Conservation (phyloP, 1,139 yeast species). For the Wickerhamomyces sp. region DNA sequence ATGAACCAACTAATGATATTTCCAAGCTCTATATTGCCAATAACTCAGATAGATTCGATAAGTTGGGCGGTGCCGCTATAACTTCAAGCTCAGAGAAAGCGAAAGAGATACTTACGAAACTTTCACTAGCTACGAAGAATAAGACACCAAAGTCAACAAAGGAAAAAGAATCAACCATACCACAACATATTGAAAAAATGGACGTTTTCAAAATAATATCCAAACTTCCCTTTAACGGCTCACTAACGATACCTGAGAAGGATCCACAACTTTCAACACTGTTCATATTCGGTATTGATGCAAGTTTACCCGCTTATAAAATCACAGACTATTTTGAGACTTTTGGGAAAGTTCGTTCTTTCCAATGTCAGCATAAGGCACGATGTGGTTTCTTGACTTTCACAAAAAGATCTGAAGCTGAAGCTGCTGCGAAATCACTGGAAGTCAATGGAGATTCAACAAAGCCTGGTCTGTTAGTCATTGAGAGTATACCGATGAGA, state of each 20-base stretch:
- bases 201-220: conserved; percentile 47
- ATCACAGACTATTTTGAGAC: conserved; percentile 44
- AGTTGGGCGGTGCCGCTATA: conserved; percentile 35
- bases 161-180: conserved; percentile 9
- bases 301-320: conserved; percentile 59
- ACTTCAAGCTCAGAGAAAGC: conserved; percentile 28
- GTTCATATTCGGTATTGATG: conserved; percentile 68
- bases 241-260: conserved; percentile 39
- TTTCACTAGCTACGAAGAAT: conserved; percentile 18
- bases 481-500: conserved; percentile 48
- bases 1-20: conserved; percentile 42
- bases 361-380: conserved; percentile 55
- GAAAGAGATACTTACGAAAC: conserved; percentile 27
- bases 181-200: conserved; percentile 27
- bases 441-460: conserved; percentile 2
- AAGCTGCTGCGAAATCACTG: conserved; percentile 41
- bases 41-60: conserved; percentile 34
- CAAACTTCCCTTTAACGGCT: conserved; percentile 59
- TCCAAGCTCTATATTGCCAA: conserved; percentile 50
- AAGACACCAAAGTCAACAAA: conserved; percentile 10
- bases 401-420: conserved; percentile 46
- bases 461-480: conserved; percentile 32
- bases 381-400: conserved; percentile 63
- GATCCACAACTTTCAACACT: conserved; percentile 40
- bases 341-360: conserved; percentile 42